These are phyloP conservation scores for Pythium chondricola DNA, from an alignment of 352 stramenopile genomes.

Conservation along the genomic window DNA sequence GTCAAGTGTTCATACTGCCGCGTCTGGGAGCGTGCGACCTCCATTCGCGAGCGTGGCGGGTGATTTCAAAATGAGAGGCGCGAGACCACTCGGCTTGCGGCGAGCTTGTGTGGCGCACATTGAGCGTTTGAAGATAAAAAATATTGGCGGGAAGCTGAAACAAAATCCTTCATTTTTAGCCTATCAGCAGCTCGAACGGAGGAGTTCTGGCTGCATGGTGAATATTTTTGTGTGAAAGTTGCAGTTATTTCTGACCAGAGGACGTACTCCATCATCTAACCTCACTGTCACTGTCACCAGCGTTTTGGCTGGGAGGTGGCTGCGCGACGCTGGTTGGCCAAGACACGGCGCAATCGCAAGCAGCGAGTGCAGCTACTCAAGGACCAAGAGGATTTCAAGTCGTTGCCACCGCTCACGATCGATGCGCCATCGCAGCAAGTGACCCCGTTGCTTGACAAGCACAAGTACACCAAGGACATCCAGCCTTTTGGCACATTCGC, in stretches of 20 bases:
- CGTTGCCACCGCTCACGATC: conserved; percentile 32
- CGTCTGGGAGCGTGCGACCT: no score
- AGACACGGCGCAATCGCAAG: conserved; percentile 58
- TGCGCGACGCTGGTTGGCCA: conserved; percentile 50
- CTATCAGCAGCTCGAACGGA: background rate
- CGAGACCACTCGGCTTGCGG: no score
- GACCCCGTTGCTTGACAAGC: conserved; percentile 1
- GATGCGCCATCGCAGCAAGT: background rate
- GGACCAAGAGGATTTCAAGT: conserved; percentile 59
- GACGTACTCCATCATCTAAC: no score
- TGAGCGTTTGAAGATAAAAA: no score
- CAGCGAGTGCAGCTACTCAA: conserved; percentile 29
- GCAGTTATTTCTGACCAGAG: no score
- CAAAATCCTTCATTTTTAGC: background rate
- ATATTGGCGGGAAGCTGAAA: no score
- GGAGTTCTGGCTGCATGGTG: no score
- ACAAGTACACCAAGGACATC: background rate
- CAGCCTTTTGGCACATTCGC: conserved; percentile 1
- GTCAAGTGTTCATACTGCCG: no score
- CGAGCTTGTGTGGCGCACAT: no score
- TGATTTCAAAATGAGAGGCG: no score
- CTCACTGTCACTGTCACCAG: conserved; percentile 14
- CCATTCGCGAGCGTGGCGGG: no score
- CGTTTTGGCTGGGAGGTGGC: conserved; percentile 59
- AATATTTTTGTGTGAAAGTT: no score